Base-by-base conservation (phyloP, 495 filamentous ascomycete species). In the Lichenothelia convexa region DNA sequence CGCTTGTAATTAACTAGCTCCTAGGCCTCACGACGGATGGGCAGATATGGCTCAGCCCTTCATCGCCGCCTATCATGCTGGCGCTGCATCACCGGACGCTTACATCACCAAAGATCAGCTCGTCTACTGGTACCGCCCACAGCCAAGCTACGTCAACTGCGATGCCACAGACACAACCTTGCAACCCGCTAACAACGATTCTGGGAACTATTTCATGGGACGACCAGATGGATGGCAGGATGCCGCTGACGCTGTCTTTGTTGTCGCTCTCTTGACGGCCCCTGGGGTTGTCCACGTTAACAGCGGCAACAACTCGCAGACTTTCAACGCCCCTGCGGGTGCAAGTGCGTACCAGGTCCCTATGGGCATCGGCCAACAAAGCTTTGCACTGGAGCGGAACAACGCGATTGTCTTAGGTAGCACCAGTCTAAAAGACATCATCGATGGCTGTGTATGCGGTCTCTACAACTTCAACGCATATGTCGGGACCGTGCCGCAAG, bases 41-140 rank as follows among this genome's bases (percentile, higher is more conserved):
- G 56, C 62, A 9, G 51, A 54, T 6, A 55, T 75, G 2, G 57
- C 79, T 2, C 72, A 72, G 0, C 71, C 71, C 43, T 71, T 73
- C 43, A 81, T 81, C 37, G 63, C 37, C 18, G 32, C 15, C 15
- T 44, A 46, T 43, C 32, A 56, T 36, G 40, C 21, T 21, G 34
- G 22, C 20, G 33, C 34, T 30, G 15, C 44, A 22, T 6, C 6
- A 32, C 18, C 55, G 15, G 53, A 8, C 6, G 24, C 24, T 13
- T 27, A 27, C 24, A 32, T 70, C 20, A 50, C 55, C 0, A 45
- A 60, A 33, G 60, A 71, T 4, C 60, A 68, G 15, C 54, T 78
- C 2, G 57, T 70, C 9, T 68, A 62, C 16, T 82, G 77, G 77
- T 84, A 84, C 51, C 71, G 77, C 16, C 41, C 54, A 0, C 54